Evolutionary conservation across 2,329 filamentous ascomycete genomes (phyloP).

Genomic region (Apiospora aurea): DNA sequence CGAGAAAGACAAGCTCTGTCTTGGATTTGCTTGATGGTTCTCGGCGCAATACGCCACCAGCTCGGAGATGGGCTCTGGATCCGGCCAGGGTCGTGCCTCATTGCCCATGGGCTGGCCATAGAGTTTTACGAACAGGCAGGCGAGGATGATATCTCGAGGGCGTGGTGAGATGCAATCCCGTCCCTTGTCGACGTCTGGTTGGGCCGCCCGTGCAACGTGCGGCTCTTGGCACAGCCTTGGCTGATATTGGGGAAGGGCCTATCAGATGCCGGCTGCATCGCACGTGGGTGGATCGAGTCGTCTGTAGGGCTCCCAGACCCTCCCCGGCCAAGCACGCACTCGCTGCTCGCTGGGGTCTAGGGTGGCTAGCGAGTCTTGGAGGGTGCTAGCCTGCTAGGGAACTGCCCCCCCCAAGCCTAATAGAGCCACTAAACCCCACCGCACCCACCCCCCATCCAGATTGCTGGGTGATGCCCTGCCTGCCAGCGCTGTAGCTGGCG

Average conservation of each 20-base stretch:
- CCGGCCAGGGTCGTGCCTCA: neutral
- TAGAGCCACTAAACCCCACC: neutral
- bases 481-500: neutral
- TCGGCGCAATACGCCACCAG: conserved; percentile 18
- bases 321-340: neutral
- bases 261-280: neutral
- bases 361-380: neutral
- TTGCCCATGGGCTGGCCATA: conserved; percentile 5
- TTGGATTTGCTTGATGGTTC: conserved; percentile 15
- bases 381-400: neutral
- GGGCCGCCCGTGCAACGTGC: neutral
- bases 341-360: neutral
- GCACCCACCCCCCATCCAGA: neutral
- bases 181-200: conserved; percentile 14
- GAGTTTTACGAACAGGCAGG: conserved; percentile 5
- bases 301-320: neutral
- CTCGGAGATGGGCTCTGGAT: conserved; percentile 11
- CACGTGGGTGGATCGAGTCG: conserved; percentile 18
- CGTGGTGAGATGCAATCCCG: neutral
- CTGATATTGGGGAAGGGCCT: neutral
- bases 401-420: neutral
- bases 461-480: conserved; percentile 10
- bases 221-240: neutral
- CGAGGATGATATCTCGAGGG: conserved; percentile 8
- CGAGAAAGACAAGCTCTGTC: neutral